Evolutionary conservation across 352 stramenopile species (phyloP).

Genomic region (Aphanomyces stellatus): DNA sequence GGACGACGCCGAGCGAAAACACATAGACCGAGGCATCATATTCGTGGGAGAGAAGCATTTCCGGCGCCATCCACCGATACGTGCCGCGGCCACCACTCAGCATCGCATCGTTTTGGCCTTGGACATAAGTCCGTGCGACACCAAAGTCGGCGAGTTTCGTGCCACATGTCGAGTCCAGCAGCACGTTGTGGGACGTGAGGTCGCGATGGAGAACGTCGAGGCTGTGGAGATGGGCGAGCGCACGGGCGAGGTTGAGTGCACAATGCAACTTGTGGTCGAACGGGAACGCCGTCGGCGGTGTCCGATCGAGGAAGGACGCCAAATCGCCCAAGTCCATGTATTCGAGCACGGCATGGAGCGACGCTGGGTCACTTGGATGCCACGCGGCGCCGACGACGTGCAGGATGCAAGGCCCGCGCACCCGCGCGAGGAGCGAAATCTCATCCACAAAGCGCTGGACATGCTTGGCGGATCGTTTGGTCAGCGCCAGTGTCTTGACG

Average conservation of each 20-base stretch:
- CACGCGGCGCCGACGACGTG: background rate
- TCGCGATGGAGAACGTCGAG: slow-evolving; percentile 18
- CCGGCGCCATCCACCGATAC: slow-evolving; percentile 3
- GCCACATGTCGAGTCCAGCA: background rate
- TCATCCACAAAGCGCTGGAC: slow-evolving; percentile 7
- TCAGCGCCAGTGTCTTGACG: background rate
- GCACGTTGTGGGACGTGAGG: background rate
- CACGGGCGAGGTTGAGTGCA: slow-evolving; percentile 11
- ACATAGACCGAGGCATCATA: slow-evolving; percentile 10
- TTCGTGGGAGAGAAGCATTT: background rate
- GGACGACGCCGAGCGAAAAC: slow-evolving; percentile 15
- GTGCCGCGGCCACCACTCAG: slow-evolving; percentile 27
- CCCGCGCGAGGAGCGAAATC: background rate
- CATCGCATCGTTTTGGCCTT: slow-evolving; percentile 20
- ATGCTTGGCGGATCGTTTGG: background rate
- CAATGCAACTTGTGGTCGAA: background rate
- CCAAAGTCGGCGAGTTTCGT: slow-evolving; percentile 8
- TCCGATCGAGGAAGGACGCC: background rate
- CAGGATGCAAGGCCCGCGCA: background rate
- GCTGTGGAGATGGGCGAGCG: slow-evolving; percentile 28
- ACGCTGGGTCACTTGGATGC: background rate
- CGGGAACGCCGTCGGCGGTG: background rate
- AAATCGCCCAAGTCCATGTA: slow-evolving; percentile 13
- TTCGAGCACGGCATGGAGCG: background rate
- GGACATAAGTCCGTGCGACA: background rate